phyloP scores from a whole-genome alignment of 257 asterid genomes.

The Lycium barbarum region DNA sequence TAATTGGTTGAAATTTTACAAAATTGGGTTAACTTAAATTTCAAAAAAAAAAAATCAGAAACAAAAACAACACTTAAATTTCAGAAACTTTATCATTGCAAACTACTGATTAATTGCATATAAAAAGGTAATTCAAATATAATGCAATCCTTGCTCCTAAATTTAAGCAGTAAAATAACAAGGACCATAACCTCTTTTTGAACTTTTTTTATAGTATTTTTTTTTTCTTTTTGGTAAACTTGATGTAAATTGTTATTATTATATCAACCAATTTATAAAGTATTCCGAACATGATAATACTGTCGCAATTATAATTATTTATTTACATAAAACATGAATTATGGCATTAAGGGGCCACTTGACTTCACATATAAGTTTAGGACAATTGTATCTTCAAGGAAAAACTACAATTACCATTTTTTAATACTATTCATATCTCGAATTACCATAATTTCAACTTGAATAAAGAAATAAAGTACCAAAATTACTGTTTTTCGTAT shows the following conservation, averaged over 20 bases:
- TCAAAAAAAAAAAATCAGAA: background rate
- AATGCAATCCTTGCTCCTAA: background rate
- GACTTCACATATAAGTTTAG: background rate
- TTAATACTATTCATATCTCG: background rate
- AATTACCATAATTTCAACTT: background rate
- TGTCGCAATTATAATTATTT: slow-evolving; percentile 1
- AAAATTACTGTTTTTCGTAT: background rate
- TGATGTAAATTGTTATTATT: background rate
- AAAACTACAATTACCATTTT: background rate
- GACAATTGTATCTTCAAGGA: background rate
- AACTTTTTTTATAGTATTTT: background rate
- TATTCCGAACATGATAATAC: background rate
- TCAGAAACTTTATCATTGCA: background rate
- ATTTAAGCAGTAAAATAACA: background rate
- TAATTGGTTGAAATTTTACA: background rate
- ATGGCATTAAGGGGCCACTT: slow-evolving; percentile 1
- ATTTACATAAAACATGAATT: slow-evolving; percentile 12
- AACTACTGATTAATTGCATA: background rate
- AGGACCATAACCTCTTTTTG: background rate
- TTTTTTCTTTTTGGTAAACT: no score
- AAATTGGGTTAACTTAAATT: background rate
- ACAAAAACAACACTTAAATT: background rate
- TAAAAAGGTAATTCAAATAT: background rate
- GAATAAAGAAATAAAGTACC: background rate
- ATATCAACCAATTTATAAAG: background rate